Conservation (phyloP, 108 stramenopile genomes). For the Cylindrotheca fusiformis region DNA sequence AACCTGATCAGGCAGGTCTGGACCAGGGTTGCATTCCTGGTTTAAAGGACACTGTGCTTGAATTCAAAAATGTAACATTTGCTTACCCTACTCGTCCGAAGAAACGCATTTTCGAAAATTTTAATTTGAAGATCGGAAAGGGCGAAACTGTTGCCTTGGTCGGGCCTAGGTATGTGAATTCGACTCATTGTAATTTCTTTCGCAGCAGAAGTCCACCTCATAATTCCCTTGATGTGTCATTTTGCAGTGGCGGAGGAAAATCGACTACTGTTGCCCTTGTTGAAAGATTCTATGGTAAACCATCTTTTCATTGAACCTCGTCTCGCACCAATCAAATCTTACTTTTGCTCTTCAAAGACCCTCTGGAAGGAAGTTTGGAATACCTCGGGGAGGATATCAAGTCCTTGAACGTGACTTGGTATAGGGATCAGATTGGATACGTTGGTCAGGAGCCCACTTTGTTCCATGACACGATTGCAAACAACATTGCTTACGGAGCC, state of each 20-base stretch:
- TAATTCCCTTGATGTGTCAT: background rate
- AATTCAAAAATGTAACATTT: slow-evolving; percentile 46
- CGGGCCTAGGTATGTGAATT: slow-evolving; percentile 33
- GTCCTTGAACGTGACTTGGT: slow-evolving; percentile 71
- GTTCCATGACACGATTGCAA: slow-evolving; percentile 81
- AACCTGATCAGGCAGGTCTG: background rate
- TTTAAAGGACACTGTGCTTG: slow-evolving; percentile 9
- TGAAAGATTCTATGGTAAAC: slow-evolving; percentile 91
- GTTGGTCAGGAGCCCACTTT: slow-evolving; percentile 94
- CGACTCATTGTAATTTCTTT: background rate
- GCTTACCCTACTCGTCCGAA: slow-evolving; percentile 54
- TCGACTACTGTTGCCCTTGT: slow-evolving; percentile 77
- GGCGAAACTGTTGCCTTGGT: slow-evolving; percentile 66
- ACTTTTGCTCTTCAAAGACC: background rate
- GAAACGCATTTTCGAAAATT: slow-evolving; percentile 28
- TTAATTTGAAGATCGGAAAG: slow-evolving; percentile 42
- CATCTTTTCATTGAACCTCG: background rate
- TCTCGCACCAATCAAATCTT: background rate
- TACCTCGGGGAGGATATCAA: slow-evolving; percentile 80
- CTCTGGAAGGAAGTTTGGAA: slow-evolving; percentile 54
- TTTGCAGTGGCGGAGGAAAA: slow-evolving; percentile 76
- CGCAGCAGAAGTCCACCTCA: background rate
- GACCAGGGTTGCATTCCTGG: background rate
- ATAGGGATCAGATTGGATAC: slow-evolving; percentile 83
- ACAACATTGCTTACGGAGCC: slow-evolving; percentile 86